Conservation (phyloP, 306 rosid genomes). For the Boehmeria nivea region DNA sequence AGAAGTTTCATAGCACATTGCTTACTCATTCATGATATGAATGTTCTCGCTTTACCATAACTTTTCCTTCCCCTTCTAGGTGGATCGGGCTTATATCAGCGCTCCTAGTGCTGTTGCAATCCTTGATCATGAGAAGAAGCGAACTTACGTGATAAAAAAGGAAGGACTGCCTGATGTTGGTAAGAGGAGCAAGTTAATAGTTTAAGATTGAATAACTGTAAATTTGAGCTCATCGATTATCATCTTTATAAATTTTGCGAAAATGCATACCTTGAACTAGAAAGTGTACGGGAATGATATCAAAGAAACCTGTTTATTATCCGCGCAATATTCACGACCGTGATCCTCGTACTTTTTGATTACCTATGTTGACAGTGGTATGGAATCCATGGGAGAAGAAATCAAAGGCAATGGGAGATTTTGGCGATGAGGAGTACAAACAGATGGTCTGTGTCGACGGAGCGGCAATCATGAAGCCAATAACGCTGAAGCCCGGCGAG, state of each 20-base stretch:
- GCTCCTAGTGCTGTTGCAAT: constrained; percentile 73
- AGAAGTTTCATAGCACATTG: background rate
- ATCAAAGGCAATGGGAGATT: constrained; percentile 68
- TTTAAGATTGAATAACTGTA: no score
- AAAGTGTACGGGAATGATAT: no score
- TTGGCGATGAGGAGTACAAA: constrained; percentile 88
- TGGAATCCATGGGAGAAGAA: constrained; percentile 99
- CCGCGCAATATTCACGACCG: no score
- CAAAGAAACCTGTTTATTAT: no score
- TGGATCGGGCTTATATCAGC: constrained; percentile 85
- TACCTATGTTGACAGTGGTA: constrained; percentile 41
- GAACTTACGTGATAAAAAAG: constrained; percentile 72
- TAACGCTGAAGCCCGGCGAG: constrained; percentile 83
- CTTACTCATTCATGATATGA: background rate
- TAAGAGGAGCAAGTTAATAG: constrained; percentile 40
- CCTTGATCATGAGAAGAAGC: constrained; percentile 81
- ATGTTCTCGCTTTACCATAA: background rate
- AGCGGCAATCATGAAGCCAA: constrained; percentile 70
- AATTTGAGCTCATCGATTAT: no score
- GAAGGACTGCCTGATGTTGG: constrained; percentile 96
- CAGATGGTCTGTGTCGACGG: constrained; percentile 92
- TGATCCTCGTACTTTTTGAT: background rate
- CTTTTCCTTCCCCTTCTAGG: constrained; percentile 42
- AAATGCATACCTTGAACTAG: no score
- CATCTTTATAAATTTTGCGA: no score